phyloP scores from a whole-genome alignment of 2,329 filamentous ascomycete genomes.

The Sclerotinia subarctica region DNA sequence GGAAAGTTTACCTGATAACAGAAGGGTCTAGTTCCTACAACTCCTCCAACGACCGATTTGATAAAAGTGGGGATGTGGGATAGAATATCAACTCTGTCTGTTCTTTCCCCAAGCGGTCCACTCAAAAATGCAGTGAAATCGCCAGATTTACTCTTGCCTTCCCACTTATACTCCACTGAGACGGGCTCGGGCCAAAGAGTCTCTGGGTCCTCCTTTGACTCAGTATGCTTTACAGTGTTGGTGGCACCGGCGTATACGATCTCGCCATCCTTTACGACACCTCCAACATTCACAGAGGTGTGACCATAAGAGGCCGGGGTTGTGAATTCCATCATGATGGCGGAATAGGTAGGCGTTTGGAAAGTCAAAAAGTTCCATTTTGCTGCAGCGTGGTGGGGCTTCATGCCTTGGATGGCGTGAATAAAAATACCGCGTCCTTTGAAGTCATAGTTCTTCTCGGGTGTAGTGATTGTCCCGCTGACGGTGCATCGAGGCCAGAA shows the following conservation, averaged over 20 bases:
- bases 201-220: conserved; percentile 67
- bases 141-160: conserved; percentile 71
- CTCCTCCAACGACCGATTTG: conserved; percentile 85
- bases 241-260: conserved; percentile 69
- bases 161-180: conserved; percentile 72
- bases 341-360: conserved; percentile 82
- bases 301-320: conserved; percentile 90
- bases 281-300: conserved; percentile 79
- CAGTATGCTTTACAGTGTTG: conserved; percentile 67
- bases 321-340: conserved; percentile 91
- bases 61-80: conserved; percentile 92
- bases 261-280: conserved; percentile 75
- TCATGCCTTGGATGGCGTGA: conserved; percentile 95
- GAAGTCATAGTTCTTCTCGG: conserved; percentile 77
- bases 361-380: conserved; percentile 94
- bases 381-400: conserved; percentile 91
- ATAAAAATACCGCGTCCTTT: conserved; percentile 75
- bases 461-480: conserved; percentile 80
- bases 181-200: conserved; percentile 89
- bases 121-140: conserved; percentile 70
- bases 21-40: conserved; percentile 94
- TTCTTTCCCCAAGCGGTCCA: conserved; percentile 62
- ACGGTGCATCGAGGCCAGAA: conserved; percentile 90
- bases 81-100: conserved; percentile 92
- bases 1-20: conserved; percentile 79